Evolutionary conservation across 2,329 filamentous ascomycete genomes (phyloP).

Genomic region (Talaromyces amestolkiae): DNA sequence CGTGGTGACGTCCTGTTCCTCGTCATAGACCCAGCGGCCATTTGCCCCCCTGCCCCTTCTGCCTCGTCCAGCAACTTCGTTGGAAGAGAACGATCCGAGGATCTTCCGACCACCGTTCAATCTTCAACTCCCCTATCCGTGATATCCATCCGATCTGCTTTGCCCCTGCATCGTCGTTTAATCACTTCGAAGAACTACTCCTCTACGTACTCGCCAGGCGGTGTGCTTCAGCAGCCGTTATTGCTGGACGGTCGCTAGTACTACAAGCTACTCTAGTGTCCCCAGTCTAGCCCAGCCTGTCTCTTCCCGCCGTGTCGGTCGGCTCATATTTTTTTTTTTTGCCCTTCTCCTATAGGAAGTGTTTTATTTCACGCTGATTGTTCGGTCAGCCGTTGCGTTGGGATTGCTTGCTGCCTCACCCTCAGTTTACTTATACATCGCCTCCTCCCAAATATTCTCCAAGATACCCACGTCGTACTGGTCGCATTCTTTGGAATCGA

Average conservation of each 20-base stretch:
- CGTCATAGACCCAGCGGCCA: conserved; percentile 15
- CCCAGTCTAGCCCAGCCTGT: conserved; percentile 9
- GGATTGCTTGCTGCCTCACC: conserved; percentile 6
- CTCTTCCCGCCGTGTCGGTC: neutral
- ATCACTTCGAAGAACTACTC: too few relatives aligned
- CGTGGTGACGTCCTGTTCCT: conserved; percentile 7
- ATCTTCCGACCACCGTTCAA: neutral
- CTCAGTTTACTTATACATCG: neutral
- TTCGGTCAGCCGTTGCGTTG: neutral
- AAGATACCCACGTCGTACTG: neutral
- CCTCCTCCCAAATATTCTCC: neutral
- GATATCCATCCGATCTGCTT: neutral
- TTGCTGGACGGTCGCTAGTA: neutral
- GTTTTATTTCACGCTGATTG: neutral
- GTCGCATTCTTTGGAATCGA: conserved; percentile 15
- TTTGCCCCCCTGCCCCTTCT: neutral
- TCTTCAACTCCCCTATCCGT: neutral
- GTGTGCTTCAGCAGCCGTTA: conserved; percentile 6
- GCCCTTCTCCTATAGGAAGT: neutral
- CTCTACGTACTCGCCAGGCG: neutral
- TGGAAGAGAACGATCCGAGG: neutral
- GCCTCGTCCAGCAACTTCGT: neutral
- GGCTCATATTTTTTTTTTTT: conserved; percentile 1
- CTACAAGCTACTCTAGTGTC: neutral
- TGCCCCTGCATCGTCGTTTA: conserved; percentile 2